These are phyloP conservation scores for Phytophthora foliorum DNA, from an alignment of 352 stramenopile species.

Conservation along the genomic window DNA sequence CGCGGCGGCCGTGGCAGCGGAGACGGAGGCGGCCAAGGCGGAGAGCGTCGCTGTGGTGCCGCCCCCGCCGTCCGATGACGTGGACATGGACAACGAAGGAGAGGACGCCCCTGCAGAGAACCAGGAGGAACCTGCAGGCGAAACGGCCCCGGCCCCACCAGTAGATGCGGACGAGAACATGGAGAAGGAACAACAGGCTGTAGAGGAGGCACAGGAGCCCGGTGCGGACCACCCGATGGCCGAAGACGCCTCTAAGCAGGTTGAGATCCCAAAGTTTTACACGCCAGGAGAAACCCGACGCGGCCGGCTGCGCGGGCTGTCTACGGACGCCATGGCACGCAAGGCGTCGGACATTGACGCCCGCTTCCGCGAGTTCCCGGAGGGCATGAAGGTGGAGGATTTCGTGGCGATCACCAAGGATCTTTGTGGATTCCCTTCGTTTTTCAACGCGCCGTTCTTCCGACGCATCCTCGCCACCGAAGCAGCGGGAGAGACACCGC, in stretches of 20 bases:
- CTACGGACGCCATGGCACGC: constrained; percentile 67
- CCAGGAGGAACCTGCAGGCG: constrained; percentile 12
- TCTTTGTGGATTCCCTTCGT: constrained; percentile 98
- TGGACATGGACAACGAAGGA: constrained; percentile 48
- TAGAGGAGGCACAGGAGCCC: constrained; percentile 19
- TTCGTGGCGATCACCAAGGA: constrained; percentile 98
- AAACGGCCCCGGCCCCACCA: constrained; percentile 5
- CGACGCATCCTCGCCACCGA: constrained; percentile 80
- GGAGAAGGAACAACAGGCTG: constrained; percentile 29
- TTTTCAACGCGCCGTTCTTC: constrained; percentile 98
- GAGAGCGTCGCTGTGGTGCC: constrained; percentile 14
- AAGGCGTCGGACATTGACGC: constrained; percentile 82
- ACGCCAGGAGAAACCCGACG: constrained; percentile 69
- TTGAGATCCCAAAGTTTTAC: constrained; percentile 79
- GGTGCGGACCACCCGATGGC: constrained; percentile 45
- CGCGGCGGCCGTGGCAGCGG: constrained; percentile 18
- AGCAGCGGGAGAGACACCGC: constrained; percentile 29
- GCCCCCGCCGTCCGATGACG: constrained; percentile 42
- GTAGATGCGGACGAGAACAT: constrained; percentile 37
- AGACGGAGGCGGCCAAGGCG: constrained; percentile 22
- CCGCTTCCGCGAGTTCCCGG: constrained; percentile 79
- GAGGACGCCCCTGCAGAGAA: constrained; percentile 17
- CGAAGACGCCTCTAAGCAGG: constrained; percentile 28
- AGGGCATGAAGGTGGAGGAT: constrained; percentile 88
- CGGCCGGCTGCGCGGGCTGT: constrained; percentile 66